Evolutionary conservation across 2,329 filamentous ascomycete species (phyloP), one percentile per base, ranked within the genome.

Genomic region (Microsporum audouinii): DNA sequence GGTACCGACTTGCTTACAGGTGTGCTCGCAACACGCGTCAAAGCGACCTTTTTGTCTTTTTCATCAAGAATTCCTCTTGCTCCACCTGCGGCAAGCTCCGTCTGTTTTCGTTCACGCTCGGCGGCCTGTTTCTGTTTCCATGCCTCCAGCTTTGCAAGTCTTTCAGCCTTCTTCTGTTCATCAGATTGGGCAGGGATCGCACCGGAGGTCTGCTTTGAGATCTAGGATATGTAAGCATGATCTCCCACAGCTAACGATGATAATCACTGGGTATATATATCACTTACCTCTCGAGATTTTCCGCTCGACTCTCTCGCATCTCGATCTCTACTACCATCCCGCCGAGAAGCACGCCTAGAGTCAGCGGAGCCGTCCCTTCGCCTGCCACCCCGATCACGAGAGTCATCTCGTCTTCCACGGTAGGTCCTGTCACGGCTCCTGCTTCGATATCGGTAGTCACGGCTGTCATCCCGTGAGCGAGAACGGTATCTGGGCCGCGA

Each of bases 121-220:
- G 89, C 88, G 4, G 80, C 80, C 71, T 90, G 87, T 75, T 91
- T 92, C 74, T 90, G 88, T 76, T 96, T 96, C 91, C 91, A 96
- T 61, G 89, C 88, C 72, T 92, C 89, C 33, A 95, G 76, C 71
- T 89, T 91, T 33, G 89, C 89, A 49, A 91, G 79, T 64, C 88
- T 81, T 72, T 92, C 88, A 57, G 87, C 88, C 72, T 91, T 89
- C 70, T 88, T 90, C 57, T 90, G 85, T 63, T 84, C 83, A 68
- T 90, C 88, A 34, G 83, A 79, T 68, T 84, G 84, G 51, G 78
- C 75, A 59, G 79, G 71, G 60, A 80, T 63, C 7, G 60, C 65
- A 12, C 67, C 64, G 27, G 73, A 72, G 6, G 75, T 74, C 51
- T 79, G 73, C 69, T 85, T 86, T 59, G 79, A 78, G 64, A 75